A percentile compares a stretch with the other conserved stretches of the same genome.
Conservation (phyloP, 2,329 filamentous ascomycete species). For the Alternaria triticimaculans region DNA sequence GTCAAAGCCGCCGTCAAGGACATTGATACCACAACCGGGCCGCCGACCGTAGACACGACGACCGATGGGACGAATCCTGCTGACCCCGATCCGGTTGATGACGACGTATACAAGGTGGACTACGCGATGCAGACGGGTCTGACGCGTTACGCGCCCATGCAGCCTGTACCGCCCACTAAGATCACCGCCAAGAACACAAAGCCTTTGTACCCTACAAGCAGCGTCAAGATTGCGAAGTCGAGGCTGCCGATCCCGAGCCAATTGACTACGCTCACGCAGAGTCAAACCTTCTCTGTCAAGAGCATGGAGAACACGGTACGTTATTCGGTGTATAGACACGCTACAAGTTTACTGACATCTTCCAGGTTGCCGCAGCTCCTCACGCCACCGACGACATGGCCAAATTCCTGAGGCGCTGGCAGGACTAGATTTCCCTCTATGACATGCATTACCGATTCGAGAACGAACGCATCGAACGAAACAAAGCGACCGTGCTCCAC, state of each 20-base stretch:
- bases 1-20: constrained; percentile 50
- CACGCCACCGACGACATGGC: constrained; percentile 62
- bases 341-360: constrained; percentile 20
- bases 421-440: constrained; percentile 53
- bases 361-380: constrained; percentile 61
- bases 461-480: not conserved
- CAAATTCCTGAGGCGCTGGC: constrained; percentile 65
- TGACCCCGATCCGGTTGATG: constrained; percentile 26
- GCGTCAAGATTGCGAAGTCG: constrained; percentile 59
- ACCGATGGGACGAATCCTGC: constrained; percentile 28
- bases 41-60: constrained; percentile 31
- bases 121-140: constrained; percentile 64
- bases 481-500: not conserved
- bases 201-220: constrained; percentile 63
- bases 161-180: constrained; percentile 63
- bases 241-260: constrained; percentile 54
- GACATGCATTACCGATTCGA: not conserved
- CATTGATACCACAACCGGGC: constrained; percentile 39
- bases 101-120: constrained; percentile 50
- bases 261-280: constrained; percentile 60
- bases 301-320: constrained; percentile 67
- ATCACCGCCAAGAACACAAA: constrained; percentile 61
- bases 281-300: constrained; percentile 58
- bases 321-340: constrained; percentile 15
- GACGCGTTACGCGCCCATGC: constrained; percentile 68